A percentile compares a stretch with the other conserved stretches of the same genome.
phyloP scores from a whole-genome alignment of 306 rosid species.

The Cucurbita argyrosperma region DNA sequence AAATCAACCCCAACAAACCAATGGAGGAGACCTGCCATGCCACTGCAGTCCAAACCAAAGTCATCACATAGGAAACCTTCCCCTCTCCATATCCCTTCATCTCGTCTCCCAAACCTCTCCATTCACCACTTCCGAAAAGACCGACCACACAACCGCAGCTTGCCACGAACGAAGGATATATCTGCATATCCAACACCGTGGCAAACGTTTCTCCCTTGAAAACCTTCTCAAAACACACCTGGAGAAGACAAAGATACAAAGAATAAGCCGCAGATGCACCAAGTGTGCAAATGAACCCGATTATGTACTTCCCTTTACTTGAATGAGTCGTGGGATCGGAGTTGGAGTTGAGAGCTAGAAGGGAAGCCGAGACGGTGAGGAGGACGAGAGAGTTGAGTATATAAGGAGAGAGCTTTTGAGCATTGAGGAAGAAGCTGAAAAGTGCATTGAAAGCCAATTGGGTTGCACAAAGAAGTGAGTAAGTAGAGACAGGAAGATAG shows the following conservation, averaged over 20 bases:
- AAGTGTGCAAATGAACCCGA: conserved; percentile 32
- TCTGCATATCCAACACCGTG: conserved; percentile 22
- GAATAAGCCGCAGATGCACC: conserved; percentile 32
- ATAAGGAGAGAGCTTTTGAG: conserved; percentile 19
- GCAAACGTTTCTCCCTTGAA: conserved; percentile 15
- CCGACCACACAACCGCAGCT: conserved; percentile 19
- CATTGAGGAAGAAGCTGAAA: conserved; percentile 32
- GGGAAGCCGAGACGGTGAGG: conserved; percentile 25
- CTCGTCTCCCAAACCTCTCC: conserved; percentile 17
- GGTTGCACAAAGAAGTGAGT: conserved; percentile 23
- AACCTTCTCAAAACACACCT: conserved; percentile 20
- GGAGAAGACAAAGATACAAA: conserved; percentile 23
- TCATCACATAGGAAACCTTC: conserved; percentile 18
- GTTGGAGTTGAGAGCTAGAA: conserved; percentile 19
- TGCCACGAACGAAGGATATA: conserved; percentile 21
- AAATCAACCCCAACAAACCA: conserved; percentile 24
- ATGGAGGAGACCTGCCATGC: conserved; percentile 19
- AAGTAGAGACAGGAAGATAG: conserved; percentile 35
- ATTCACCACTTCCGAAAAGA: conserved; percentile 31
- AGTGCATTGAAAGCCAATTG: conserved; percentile 32
- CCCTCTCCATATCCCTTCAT: conserved; percentile 20
- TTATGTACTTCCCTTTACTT: conserved; percentile 1
- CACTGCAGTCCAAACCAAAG: conserved; percentile 20
- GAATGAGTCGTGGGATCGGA: not conserved
- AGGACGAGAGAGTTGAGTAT: conserved; percentile 28